Base-by-base conservation (phyloP, 176 grass and related monocot genomes). In the Miscanthus lutarioriparius region DNA sequence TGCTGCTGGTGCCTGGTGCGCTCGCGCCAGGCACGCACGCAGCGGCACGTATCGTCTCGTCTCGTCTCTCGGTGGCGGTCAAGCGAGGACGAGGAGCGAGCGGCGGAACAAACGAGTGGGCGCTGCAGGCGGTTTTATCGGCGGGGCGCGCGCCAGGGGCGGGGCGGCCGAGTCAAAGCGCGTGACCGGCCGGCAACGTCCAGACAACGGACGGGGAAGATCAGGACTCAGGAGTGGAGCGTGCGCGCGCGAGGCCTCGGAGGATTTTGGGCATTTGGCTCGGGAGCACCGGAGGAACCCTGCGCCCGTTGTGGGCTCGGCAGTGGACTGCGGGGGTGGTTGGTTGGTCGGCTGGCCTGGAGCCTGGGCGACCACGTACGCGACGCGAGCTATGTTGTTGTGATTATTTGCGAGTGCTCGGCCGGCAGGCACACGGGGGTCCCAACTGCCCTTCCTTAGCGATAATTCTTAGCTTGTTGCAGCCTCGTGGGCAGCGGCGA, bases 161-260 rank as follows among this genome's bases (percentile, higher is more conserved):
- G 26, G 63, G 14, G 37, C 83, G 26, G 67, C 75, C 10, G 40
- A 22, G 68, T 80, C 84, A 80, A 86, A 80, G 84, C 56, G 56
- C 56, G 84, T 74, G 54, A 16, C 30, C 58, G 70, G 20, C 22
- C 47, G 27, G 15, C 16, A 22, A 2, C 56, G 22, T 7, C 54
- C 51, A 58, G 22, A 25, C 8, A 59, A 59, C 20, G 7, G 7
- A 54, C 6, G 5, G 48, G 16, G 17, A 20, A 2, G 49, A 53
- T 51, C 16, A 49, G 14, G 13, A 43, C 8, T 43, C 30, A 30
- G 13, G 12, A 47, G 44, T 47, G 43, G 45, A 16, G 45, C 14
- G 45, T 1, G 14, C 45, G 47, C 47, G 16, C 4, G 47, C 15
- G 47, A 19, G 45, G 45, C 3, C 43, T 0, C 43, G 43, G 43